A percentile compares a stretch with the other conserved stretches of the same genome.
Evolutionary conservation across 306 rosid species (phyloP).

Genomic region (Cajanus cajan): DNA sequence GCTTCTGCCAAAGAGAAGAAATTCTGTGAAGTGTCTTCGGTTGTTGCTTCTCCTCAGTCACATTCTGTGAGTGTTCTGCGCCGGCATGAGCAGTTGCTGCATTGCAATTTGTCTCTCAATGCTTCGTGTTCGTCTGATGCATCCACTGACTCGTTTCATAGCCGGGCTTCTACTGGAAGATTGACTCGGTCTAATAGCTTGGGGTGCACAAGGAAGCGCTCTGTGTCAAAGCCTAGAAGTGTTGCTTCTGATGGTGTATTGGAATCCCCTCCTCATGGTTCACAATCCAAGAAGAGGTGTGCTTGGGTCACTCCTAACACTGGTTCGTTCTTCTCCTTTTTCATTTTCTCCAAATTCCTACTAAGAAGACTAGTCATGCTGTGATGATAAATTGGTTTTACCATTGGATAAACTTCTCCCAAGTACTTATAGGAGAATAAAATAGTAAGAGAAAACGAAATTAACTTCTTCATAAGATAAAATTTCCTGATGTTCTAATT

Average conservation of each 20-base stretch:
- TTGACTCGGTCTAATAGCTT: conserved; percentile 58
- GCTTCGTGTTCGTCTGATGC: conserved; percentile 89
- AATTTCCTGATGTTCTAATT: too few relatives aligned
- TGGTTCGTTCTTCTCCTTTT: conserved; percentile 47
- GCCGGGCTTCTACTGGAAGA: conserved; percentile 80
- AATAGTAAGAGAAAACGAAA: too few relatives aligned
- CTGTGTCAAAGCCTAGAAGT: conserved; percentile 63
- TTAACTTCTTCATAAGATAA: too few relatives aligned
- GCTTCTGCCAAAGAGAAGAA: conserved; percentile 53
- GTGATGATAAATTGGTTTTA: background rate
- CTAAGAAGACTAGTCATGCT: background rate
- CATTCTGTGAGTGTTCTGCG: conserved; percentile 55
- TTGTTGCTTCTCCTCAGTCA: conserved; percentile 46
- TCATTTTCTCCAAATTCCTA: background rate
- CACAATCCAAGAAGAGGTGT: conserved; percentile 62
- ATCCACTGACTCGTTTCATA: conserved; percentile 75
- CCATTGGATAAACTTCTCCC: too few relatives aligned
- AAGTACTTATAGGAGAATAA: too few relatives aligned
- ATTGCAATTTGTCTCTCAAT: conserved; percentile 61
- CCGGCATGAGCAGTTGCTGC: conserved; percentile 72
- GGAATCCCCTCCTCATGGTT: conserved; percentile 55
- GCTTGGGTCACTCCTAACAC: conserved; percentile 80
- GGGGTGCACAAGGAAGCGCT: conserved; percentile 60
- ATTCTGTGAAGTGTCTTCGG: conserved; percentile 37
- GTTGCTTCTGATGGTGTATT: conserved; percentile 68